These are phyloP conservation scores for Rhizoctonia solani DNA, from an alignment of 1,284 basidiomycete genomes.

Conservation along the genomic window DNA sequence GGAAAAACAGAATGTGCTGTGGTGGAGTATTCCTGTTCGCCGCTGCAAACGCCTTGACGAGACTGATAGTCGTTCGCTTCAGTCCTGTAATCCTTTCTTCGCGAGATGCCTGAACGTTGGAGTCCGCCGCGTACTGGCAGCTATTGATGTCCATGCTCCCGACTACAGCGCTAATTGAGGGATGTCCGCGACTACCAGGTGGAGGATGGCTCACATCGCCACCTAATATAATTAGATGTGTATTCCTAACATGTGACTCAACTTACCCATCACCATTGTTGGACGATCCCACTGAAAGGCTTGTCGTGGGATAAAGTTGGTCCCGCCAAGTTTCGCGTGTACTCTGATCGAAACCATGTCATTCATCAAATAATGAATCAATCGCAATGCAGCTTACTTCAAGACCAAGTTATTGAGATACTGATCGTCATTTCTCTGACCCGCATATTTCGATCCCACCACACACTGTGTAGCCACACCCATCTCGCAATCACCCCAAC, in stretches of 20 bases:
- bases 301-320: conserved; percentile 21
- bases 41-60: background rate
- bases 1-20: conserved; percentile 29
- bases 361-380: background rate
- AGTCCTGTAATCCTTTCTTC: conserved; percentile 64
- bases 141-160: conserved; percentile 65
- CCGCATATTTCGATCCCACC: conserved; percentile 16
- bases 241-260: background rate
- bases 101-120: conserved; percentile 68
- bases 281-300: conserved; percentile 9
- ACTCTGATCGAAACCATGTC: background rate
- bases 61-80: conserved; percentile 3
- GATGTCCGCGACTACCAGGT: conserved; percentile 65
- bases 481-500: conserved; percentile 71
- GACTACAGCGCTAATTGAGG: conserved; percentile 76
- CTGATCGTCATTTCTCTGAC: conserved; percentile 50
- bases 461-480: conserved; percentile 77
- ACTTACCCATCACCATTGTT: conserved; percentile 33
- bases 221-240: background rate
- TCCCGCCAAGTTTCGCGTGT: conserved; percentile 33
- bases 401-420: conserved; percentile 77
- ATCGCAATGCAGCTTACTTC: conserved; percentile 50
- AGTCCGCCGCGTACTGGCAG: conserved; percentile 57
- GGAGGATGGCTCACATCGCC: conserved; percentile 35
- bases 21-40: conserved; percentile 23